Evolutionary conservation across 2,329 filamentous ascomycete genomes (phyloP), one percentile per base, ranked within the genome.

Genomic region (Myriosclerotinia scirpicola): DNA sequence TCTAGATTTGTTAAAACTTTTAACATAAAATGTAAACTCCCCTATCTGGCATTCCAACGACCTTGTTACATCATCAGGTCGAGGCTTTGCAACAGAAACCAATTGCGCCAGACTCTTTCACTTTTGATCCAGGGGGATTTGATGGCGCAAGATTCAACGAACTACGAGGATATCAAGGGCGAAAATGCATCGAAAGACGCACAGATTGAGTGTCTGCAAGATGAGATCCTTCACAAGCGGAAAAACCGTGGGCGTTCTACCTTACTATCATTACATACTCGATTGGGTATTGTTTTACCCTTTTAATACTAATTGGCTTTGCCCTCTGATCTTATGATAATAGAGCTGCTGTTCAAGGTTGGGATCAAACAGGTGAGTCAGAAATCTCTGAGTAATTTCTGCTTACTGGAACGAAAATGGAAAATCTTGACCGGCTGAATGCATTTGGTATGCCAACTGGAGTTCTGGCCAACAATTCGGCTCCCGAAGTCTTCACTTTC

Each of bases 141-240:
- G 9, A 84, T 93, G 15, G 91, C 91, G 3, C 90, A 92, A 75
- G 86, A 89, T 71, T 90, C 90, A 0, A 81, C 82, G 34, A 90
- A 84, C 75, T 88, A 90, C 67, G 79, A 82, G 48, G 82, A 92
- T 58, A 78, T 76, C 3, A 83, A 84, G 11, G 61, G 61, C 8
- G 61, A 64, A 30, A 50, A 65, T n/a, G 84, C 82, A 5, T 78
- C 91, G 56, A 87, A 81, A 0, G 79, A 82, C 0, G n/a, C n/a
- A n/a, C n/a, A n/a, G n/a, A n/a, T n/a, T n/a, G n/a, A 50, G 2
- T 79, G 85, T 6, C 77, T 92, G 53, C 79, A 83, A 20, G 80
- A 83, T n/a, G 90, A 93, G 73, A 81, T 85, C 50, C 84, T 83
- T 1, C 83, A 90, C 73, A 87, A 85, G 69, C 92, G 90, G 90